Evolutionary conservation across 75 land plant genomes (phyloP).

Genomic region (Adiantum capillusveneris): DNA sequence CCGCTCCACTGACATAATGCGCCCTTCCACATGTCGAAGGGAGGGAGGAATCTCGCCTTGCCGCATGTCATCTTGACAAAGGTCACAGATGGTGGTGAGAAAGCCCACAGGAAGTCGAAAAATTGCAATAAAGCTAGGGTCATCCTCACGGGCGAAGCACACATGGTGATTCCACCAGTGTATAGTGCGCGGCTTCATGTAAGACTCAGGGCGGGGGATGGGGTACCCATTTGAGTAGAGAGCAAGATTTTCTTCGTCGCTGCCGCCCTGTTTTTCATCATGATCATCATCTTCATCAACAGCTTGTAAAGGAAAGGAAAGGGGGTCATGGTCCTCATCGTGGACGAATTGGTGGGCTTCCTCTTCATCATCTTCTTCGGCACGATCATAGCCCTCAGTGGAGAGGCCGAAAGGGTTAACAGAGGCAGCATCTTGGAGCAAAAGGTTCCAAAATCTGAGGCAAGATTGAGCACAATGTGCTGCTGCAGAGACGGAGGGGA

Average conservation of each 20-base stretch:
- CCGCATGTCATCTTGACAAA: conserved; percentile 13
- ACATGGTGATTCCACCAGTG: conserved; percentile 24
- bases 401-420: neutral
- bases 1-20: conserved; percentile 19
- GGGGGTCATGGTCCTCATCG: neutral
- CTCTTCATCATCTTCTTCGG: neutral
- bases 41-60: conserved; percentile 16
- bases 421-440: neutral
- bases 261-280: too few species aligned
- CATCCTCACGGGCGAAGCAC: conserved; percentile 7
- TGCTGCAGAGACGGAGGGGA: too few species aligned
- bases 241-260: too few species aligned
- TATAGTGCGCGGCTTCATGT: conserved; percentile 13
- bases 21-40: conserved; percentile 5
- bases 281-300: neutral
- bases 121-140: conserved; percentile 3
- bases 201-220: neutral
- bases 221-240: too few species aligned
- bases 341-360: neutral
- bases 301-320: too few species aligned
- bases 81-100: conserved; percentile 5
- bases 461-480: neutral
- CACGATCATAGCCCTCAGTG: neutral
- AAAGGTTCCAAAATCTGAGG: neutral
- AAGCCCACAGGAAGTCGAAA: conserved; percentile 18